Base-by-base conservation (phyloP, 1,139 yeast genomes). In the Hemisphaericaspora xylanilytica region DNA sequence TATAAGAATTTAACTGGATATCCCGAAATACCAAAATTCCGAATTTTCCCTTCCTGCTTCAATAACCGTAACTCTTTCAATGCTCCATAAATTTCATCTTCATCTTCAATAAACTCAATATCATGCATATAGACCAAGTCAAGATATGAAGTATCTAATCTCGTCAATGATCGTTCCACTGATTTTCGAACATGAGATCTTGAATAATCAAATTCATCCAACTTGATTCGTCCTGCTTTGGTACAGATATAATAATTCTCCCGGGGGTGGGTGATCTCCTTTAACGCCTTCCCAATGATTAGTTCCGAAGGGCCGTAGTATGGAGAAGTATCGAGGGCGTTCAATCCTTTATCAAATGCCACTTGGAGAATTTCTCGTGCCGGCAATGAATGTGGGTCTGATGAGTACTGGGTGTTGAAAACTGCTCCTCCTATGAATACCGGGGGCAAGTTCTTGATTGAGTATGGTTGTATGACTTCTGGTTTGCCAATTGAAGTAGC, bases 241-340 rank as follows among this genome's bases (percentile, higher is more conserved):
- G 97, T 86, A 55, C 90, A 84, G 26, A 90, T 71, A 49, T 73
- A 81, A 57, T 85, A 85, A 14, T 70, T 55, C 6, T 82, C 81
- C 42, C 97, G 72, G 0, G 79, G 70, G 54, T 55, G 72, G 5
- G 53, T 49, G 28, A 81, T 53, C 8, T 67, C 47, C 20, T 56
- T 51, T 45, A 90, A 63, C 0, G 90, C 92, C 8, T 67, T 48
- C 1, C 97, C 97, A 3, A 87, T 59, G 18, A 89, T 55, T 25
- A 64, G 71, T 55, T 90, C 97, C 4, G 95, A 85, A 0, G 89
- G 89, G 0, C 97, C 97, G 55, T 90, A 90, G 61, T 87, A 90
- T 2, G 97, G 96, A 0, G 96, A 85, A 0, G 96, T 88, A 56
- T 92, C 97, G 31, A 90, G 67, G 2, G 95, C 94, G 37, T 75